Evolutionary conservation across 306 rosid genomes (phyloP), one percentile per base, ranked within the genome.

Genomic region (Prunus padus): DNA sequence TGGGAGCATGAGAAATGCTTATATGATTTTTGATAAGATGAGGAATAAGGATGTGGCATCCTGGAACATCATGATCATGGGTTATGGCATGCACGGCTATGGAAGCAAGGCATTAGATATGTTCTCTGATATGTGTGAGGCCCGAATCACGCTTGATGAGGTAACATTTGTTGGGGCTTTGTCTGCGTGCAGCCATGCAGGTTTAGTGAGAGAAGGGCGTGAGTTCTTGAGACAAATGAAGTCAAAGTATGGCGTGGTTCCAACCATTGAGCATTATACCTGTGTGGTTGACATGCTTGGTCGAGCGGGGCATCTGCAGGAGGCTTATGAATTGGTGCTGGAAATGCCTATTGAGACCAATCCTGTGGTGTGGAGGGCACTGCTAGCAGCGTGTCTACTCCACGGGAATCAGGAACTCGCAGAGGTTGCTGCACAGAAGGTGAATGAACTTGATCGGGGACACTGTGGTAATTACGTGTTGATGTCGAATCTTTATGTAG

Each of bases 51-150:
- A 94, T 69, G 83, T 88, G 55, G 96, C 97, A 45, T 94, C 98
- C 10, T 90, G 97, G 98, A 94, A 94, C 82, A 89, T 94, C 74
- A 80, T 94, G 89, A 86, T 91, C 82, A 85, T 84, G 77, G 98
- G 97, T 60, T 88, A 87, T 77, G 97, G 86, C 69, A 82, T 88
- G 90, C 93, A 90, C 33, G 97, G 98, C 12, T 74, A 85, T 72
- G 90, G 85, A 31, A 50, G 76, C 16, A 86, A 87, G 81, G 90
- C 97, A 28, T 76, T 94, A 55, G 72, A 82, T 79, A 46, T 71
- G 62, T 86, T 91, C 79, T 72, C 82, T 73, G 71, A 19, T 7
- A 86, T 94, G 98, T 74, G 89, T 61, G 67, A 72, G 63, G 83
- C 86, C 26, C 85, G 76, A 44, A 69, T 83, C 50, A 67, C 33